Percentiles rank a stretch among this genome's conserved stretches.
These are phyloP conservation scores for Actinomucor elegans DNA, from an alignment of 371 early-diverging fungal species.

Conservation along the genomic window DNA sequence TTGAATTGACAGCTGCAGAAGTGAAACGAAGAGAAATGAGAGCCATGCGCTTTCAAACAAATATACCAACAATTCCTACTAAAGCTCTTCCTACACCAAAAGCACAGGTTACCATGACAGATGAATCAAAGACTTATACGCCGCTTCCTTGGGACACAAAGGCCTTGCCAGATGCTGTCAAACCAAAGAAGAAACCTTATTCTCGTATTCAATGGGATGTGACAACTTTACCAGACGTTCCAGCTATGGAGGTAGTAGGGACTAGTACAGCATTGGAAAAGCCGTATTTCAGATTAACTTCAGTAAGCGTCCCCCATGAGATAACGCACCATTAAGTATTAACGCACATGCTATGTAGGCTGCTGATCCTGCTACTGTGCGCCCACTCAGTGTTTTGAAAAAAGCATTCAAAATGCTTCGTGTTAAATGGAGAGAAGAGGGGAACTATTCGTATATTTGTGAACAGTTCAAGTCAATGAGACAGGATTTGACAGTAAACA, in stretches of 20 bases:
- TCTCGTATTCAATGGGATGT: conserved; percentile 15
- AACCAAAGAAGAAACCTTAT: not conserved
- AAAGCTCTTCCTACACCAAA: not conserved
- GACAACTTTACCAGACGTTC: too few species aligned
- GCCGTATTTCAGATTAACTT: conserved; percentile 83
- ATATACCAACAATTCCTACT: not conserved
- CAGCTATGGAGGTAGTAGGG: conserved; percentile 75
- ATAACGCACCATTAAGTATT: too few species aligned
- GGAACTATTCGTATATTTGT: conserved; percentile 89
- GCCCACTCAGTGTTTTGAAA: conserved; percentile 78
- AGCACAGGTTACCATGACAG: too few species aligned
- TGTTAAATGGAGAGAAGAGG: conserved; percentile 75
- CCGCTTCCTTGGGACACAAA: not conserved
- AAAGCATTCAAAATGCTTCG: conserved; percentile 75
- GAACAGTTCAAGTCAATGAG: conserved; percentile 71
- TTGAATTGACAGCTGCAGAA: conserved; percentile 20
- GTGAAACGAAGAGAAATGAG: conserved; percentile 11
- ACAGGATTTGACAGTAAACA: conserved; percentile 89
- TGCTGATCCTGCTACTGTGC: conserved; percentile 86
- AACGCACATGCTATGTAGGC: conserved; percentile 49
- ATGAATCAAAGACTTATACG: not conserved
- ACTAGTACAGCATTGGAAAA: conserved; percentile 82
- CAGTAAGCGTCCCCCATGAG: conserved; percentile 57
- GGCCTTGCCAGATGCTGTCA: not conserved
- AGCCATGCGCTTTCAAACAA: conserved; percentile 25